Base-by-base conservation (phyloP, 441 rosid genomes). In the Melianthus villosus region DNA sequence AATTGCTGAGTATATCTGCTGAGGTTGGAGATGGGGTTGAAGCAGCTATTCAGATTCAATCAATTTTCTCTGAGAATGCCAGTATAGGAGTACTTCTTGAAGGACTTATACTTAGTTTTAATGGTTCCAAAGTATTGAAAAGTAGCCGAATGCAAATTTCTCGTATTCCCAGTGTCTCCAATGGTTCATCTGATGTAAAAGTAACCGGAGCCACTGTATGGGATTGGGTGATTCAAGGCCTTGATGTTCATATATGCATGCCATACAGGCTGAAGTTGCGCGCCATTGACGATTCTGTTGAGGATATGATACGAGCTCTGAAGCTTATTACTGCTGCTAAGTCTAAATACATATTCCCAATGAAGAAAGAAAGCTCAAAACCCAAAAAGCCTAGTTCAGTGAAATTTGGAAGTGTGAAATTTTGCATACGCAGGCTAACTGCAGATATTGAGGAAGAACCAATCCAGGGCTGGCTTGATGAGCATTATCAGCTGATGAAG, bases 201-300 rank as follows among this genome's bases (percentile, higher is more conserved):
- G 46, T 51, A 23, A 45, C 68, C 30, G 58, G 54, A 20, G 40
- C 54, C 37, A 52, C 54, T 50, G 68, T 50, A 11, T 86, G 99
- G 99, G 99, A 92, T 64, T 92, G 94, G 97, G 91, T 86, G 45
- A 64, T 92, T 62, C 99, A 92, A 68, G 99, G 94, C 50, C 92
- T 76, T 54, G 77, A 80, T 65, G 60, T 82, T 63, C 97, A 86
- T 68, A 65, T 92, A 52, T 72, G 78, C 63, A 50, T 92, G 92
- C 96, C 99, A 46, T 80, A 55, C 76, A 78, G 78, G 71, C 62
- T 92, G 65, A 68, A 86, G 69, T 55, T 92, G 67, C 99, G 99
- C 37, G 99, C 99, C 50, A 76, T 82, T 64, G 97, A 86, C 56
- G 99, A 92, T 71, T 68, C 99, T 9, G 30, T 86, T 50, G 99